These are phyloP conservation scores for Malassezia brasiliensis DNA, from an alignment of 1,284 basidiomycete species.

Conservation along the genomic window DNA sequence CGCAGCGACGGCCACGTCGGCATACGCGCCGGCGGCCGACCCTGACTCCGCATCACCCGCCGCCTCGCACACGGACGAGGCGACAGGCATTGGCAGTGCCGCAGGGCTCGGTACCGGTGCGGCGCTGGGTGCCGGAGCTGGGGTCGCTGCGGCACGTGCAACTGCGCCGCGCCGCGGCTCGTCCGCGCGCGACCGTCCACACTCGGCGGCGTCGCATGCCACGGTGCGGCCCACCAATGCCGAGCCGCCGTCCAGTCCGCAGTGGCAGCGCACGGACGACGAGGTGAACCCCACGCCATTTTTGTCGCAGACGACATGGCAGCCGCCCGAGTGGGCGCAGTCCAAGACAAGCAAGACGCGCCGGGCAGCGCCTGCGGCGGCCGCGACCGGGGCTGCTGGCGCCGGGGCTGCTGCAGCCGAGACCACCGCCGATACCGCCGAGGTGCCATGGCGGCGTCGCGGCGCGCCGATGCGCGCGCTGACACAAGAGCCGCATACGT, in stretches of 20 bases:
- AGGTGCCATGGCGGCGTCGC: not conserved
- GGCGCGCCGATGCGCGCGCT: not conserved
- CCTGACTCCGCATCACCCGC: not conserved
- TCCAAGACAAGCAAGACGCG: not conserved
- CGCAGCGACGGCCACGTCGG: not conserved
- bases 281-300: conserved; percentile 13
- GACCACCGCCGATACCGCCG: too few species aligned
- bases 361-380: not conserved
- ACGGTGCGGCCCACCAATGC: not conserved
- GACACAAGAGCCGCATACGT: not conserved
- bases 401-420: not conserved
- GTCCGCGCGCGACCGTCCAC: not conserved
- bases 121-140: not conserved
- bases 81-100: not conserved
- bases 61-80: not conserved
- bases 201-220: not conserved
- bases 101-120: not conserved
- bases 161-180: not conserved
- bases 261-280: conserved; percentile 13
- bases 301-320: conserved; percentile 8
- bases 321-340: conserved; percentile 1
- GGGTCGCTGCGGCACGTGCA: not conserved
- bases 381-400: not conserved
- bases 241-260: not conserved
- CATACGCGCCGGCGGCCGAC: not conserved